phyloP scores from a whole-genome alignment of 73 alveolate species.

The Paramecium tetraurelia region DNA sequence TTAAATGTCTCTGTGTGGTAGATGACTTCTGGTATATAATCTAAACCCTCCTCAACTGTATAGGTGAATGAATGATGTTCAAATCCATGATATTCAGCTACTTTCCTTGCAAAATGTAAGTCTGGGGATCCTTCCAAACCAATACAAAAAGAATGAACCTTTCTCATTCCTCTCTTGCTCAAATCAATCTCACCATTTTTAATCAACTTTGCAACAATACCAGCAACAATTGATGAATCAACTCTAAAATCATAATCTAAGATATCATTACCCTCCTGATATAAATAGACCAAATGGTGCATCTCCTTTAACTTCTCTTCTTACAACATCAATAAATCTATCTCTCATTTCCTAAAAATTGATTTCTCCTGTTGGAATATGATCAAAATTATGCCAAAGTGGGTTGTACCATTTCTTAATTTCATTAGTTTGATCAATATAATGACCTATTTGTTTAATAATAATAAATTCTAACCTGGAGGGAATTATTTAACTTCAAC shows the following conservation, averaged over 20 bases:
- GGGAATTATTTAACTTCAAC: constrained; percentile 63
- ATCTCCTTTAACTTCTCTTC: constrained; percentile 67
- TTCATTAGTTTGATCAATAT: background rate
- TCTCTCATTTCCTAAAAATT: constrained; percentile 63
- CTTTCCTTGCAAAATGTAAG: constrained; percentile 65
- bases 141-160: constrained; percentile 75
- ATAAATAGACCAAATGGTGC: constrained; percentile 80
- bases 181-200: constrained; percentile 57
- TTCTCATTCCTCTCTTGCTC: constrained; percentile 53
- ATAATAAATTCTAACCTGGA: constrained; percentile 58
- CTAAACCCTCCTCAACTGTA: constrained; percentile 84
- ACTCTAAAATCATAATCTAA: constrained; percentile 57
- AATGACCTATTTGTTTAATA: constrained; percentile 28
- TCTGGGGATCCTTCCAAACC: constrained; percentile 87
- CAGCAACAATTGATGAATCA: constrained; percentile 67
- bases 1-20: constrained; percentile 86
- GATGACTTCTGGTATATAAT: constrained; percentile 80
- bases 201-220: constrained; percentile 62
- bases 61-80: constrained; percentile 79
- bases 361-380: constrained; percentile 47
- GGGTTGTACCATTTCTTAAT: constrained; percentile 56
- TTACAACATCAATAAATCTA: constrained; percentile 57
- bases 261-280: constrained; percentile 51
- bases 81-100: constrained; percentile 80
- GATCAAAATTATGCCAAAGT: constrained; percentile 58